Conservation (phyloP, 1,284 basidiomycete species). For the Leccinum huronense region DNA sequence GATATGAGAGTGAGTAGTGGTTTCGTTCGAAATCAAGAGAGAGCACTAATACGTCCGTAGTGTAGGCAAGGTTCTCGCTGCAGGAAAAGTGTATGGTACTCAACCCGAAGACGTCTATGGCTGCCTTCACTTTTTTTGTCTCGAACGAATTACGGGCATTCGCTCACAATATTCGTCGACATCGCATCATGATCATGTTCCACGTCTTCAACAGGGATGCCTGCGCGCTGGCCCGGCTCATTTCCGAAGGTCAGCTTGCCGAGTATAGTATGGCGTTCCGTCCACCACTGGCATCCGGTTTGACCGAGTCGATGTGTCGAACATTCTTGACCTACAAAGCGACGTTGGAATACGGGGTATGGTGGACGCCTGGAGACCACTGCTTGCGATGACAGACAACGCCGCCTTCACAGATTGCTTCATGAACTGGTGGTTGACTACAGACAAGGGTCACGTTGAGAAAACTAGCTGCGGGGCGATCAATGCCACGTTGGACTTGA, state of each 20-base stretch:
- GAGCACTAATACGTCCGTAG: constrained; percentile 14
- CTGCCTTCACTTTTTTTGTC: constrained; percentile 45
- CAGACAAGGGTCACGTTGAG: constrained; percentile 11
- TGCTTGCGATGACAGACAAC: constrained; percentile 30
- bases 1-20: constrained; percentile 42
- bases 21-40: neutral
- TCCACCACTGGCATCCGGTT: constrained; percentile 29
- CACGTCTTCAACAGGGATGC: constrained; percentile 31
- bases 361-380: constrained; percentile 37
- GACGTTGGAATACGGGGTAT: constrained; percentile 39
- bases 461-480: constrained; percentile 6
- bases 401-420: constrained; percentile 42
- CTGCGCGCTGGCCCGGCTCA: constrained; percentile 25
- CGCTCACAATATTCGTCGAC: constrained; percentile 32
- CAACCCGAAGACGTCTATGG: constrained; percentile 44
- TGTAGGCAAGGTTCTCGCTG: constrained; percentile 28
- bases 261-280: too few species aligned
- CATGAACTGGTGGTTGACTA: constrained; percentile 43
- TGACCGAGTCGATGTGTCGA: constrained; percentile 46
- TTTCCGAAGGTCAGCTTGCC: constrained; percentile 12
- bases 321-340: constrained; percentile 40
- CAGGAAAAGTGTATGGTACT: constrained; percentile 38
- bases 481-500: constrained; percentile 6
- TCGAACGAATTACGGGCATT: constrained; percentile 40
- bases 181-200: constrained; percentile 29